Conservation (phyloP, 2,329 filamentous ascomycete genomes). For the Chalara sp. region DNA sequence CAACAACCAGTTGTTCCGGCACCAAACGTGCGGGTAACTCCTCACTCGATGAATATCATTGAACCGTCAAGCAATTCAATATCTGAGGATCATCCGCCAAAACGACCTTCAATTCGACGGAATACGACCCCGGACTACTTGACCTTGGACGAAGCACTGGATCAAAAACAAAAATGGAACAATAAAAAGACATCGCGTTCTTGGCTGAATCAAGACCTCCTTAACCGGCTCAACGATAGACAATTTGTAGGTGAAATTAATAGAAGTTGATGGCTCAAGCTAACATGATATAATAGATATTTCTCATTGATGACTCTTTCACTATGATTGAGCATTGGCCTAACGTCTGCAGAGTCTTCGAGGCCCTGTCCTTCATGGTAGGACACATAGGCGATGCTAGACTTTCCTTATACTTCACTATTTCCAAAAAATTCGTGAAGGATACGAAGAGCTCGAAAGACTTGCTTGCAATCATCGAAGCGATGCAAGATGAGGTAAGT, state of each 20-base stretch:
- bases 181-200: not conserved
- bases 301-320: conserved; percentile 9
- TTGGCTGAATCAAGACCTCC: not conserved
- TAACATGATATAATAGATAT: conserved; percentile 8
- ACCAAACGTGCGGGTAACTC: not conserved
- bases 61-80: no score
- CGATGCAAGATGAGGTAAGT: not conserved
- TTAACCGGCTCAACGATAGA: conserved; percentile 1
- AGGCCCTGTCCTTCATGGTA: conserved; percentile 8
- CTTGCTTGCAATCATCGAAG: not conserved
- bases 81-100: no score
- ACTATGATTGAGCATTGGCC: conserved; percentile 7
- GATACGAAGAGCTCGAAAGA: conserved; percentile 1
- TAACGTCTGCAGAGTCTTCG: conserved; percentile 2
- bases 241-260: conserved; percentile 5
- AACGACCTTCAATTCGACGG: no score
- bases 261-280: not conserved
- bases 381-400: conserved; percentile 7
- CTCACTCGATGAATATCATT: no score
- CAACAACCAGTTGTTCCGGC: not conserved
- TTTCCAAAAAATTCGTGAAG: not conserved
- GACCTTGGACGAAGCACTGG: conserved; percentile 5
- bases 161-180: conserved; percentile 7
- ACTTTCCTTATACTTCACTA: conserved; percentile 9
- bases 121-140: not conserved